Evolutionary conservation across 2,329 filamentous ascomycete genomes (phyloP), one percentile per base, ranked within the genome.

Genomic region (Talaromyces sp.): DNA sequence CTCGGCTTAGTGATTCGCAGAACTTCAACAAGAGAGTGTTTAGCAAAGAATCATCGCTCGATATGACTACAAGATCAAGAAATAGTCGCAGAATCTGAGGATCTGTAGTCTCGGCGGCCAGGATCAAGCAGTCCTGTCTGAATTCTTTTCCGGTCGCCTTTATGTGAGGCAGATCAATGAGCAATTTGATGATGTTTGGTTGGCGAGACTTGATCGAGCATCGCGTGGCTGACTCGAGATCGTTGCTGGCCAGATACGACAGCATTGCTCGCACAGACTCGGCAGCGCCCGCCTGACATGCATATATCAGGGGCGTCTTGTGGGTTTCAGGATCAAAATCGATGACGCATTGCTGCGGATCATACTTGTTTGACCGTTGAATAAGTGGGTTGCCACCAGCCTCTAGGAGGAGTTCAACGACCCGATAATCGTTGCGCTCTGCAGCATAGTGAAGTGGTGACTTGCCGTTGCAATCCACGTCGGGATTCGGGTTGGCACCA

Each of bases 391-490:
- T 40, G n/a, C 31, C 54, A 19, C 54, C 54, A 34, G 65, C 65
- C n/a, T 59, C 49, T 36, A 70, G 60, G 15, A 71, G 43, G 7
- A 67, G n/a, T 51, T 62, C 67, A n/a, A 71, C 67, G 11, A 68
- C 65, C 5, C 61, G 63, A 13, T 61, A 31, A 45, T 67, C 65
- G 27, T 69, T 69, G 1, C 31, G n/a, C n/a, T 38, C 17, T 17
- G 69, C 70, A 13, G 70, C 69, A 19, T 58, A 25, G 45, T 71
- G 69, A 31, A 71, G 61, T 19, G 69, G 64, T 6, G 58, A 68
- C 25, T 43, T 51, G 31, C 68, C 67, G 25, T 66, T 25, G 19
- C 54, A 13, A n/a, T 53, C 58, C 17, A 65, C 63, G 13, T 31
- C 63, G 3, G 54, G 54, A 61, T 70, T 58, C 1, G 61, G 65